Conservation (phyloP, 352 stramenopile genomes). For the Globisporangium paddicum region DNA sequence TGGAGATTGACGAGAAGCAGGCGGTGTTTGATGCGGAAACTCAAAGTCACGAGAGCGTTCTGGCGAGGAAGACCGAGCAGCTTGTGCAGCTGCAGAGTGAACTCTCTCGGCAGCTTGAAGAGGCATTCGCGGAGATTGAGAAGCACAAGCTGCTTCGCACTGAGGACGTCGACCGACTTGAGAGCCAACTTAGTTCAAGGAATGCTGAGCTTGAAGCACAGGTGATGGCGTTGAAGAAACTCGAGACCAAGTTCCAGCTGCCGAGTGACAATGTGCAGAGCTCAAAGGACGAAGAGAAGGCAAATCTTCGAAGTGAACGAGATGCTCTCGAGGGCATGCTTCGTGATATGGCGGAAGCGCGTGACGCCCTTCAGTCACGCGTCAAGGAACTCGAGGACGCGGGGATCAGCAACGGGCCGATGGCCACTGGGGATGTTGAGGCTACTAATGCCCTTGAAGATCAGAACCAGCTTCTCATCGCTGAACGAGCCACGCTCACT, state of each 20-base stretch:
- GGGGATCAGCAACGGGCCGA: not conserved
- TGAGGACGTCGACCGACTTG: constrained; percentile 23
- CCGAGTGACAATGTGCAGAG: too few species aligned
- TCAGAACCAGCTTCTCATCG: constrained; percentile 16
- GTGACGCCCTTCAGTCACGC: not conserved
- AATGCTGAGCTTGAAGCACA: constrained; percentile 9
- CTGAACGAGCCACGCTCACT: constrained; percentile 19
- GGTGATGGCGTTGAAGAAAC: constrained; percentile 9
- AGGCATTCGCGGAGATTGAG: constrained; percentile 24
- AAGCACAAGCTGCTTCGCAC: constrained; percentile 24
- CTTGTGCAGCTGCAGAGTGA: constrained; percentile 16
- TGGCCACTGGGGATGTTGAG: not conserved
- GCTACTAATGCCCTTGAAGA: not conserved
- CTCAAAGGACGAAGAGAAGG: not conserved
- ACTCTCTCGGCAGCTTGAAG: constrained; percentile 23
- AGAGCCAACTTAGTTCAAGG: constrained; percentile 16
- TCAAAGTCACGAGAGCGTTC: constrained; percentile 15
- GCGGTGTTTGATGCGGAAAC: constrained; percentile 20
- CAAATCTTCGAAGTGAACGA: constrained; percentile 3
- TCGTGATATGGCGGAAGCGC: constrained; percentile 8
- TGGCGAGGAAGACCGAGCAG: constrained; percentile 15
- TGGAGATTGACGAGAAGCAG: constrained; percentile 13
- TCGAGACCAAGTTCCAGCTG: not conserved
- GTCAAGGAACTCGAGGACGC: constrained; percentile 5
- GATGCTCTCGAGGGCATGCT: constrained; percentile 3